phyloP scores from a whole-genome alignment of 78 protist genomes.

The Mantamonas sphyraenae region DNA sequence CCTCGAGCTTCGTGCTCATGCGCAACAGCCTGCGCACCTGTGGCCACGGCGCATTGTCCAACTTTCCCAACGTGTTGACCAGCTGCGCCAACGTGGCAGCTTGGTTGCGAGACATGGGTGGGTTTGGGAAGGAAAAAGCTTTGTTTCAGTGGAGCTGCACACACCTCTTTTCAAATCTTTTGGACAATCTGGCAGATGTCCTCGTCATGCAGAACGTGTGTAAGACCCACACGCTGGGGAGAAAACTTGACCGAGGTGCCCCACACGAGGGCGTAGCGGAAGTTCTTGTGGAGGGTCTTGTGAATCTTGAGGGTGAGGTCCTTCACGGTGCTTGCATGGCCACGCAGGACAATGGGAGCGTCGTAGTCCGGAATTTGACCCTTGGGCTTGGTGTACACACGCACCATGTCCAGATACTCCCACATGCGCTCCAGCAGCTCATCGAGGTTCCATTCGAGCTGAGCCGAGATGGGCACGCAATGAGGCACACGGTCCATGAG shows the following conservation, averaged over 20 bases:
- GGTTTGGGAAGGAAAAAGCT: too few species aligned
- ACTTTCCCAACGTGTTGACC: too few species aligned
- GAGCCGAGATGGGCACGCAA: conserved; percentile 32
- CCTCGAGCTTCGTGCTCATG: too few species aligned
- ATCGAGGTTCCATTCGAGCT: conserved; percentile 94
- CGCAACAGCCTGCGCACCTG: too few species aligned
- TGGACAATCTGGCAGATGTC: conserved; percentile 96
- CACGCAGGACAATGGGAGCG: conserved; percentile 89
- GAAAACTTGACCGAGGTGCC: conserved; percentile 91
- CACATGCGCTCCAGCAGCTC: conserved; percentile 84
- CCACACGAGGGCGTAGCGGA: conserved; percentile 97
- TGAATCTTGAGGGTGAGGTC: conserved; percentile 86
- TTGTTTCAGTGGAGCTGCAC: too few species aligned
- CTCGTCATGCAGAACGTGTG: conserved; percentile 93
- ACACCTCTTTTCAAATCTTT: too few species aligned
- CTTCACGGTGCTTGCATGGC: conserved; percentile 57
- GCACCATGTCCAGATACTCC: conserved; percentile 84
- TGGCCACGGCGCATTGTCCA: too few species aligned
- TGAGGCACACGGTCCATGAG: conserved; percentile 33
- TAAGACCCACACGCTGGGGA: conserved; percentile 86
- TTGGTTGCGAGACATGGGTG: too few species aligned
- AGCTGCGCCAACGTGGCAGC: too few species aligned
- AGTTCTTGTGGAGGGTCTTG: conserved; percentile 62
- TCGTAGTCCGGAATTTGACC: conserved; percentile 96
- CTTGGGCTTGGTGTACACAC: conserved; percentile 96